Percentiles rank a stretch among this genome's conserved stretches.
Conservation (phyloP, 768 basidiomycete genomes). For the Porphyrellus cyaneotinctus region DNA sequence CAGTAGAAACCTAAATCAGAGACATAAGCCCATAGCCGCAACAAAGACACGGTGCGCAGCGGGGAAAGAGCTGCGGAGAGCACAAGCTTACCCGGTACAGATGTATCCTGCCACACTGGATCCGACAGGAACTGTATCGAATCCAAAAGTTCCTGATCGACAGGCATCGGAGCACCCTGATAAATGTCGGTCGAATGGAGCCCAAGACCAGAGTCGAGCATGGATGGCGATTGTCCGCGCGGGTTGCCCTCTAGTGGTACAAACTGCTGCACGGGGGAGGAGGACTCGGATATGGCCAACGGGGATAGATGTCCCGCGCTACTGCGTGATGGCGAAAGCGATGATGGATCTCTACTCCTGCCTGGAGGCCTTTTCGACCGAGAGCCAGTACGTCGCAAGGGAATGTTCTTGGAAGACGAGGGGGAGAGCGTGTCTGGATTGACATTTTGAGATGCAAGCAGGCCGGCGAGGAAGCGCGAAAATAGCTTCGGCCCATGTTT, state of each 20-base stretch:
- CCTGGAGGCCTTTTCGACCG: conserved; percentile 8
- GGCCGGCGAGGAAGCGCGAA: conserved; percentile 69
- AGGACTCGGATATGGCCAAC: conserved; percentile 35
- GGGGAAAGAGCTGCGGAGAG: no score
- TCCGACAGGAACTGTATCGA: conserved; percentile 58
- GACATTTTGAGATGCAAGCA: conserved; percentile 58
- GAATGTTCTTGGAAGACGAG: conserved; percentile 16
- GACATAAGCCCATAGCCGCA: background rate
- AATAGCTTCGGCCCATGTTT: conserved; percentile 79
- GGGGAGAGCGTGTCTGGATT: conserved; percentile 13
- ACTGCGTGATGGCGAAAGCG: conserved; percentile 5
- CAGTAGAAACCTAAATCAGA: conserved; percentile 33
- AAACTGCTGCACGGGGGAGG: conserved; percentile 31
- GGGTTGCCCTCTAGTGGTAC: conserved; percentile 39
- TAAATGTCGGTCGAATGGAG: conserved; percentile 39
- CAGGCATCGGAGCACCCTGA: conserved; percentile 44
- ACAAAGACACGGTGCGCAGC: background rate
- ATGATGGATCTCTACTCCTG: conserved; percentile 13
- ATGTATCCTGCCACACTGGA: conserved; percentile 53
- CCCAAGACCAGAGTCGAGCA: conserved; percentile 5
- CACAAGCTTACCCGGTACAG: conserved; percentile 46
- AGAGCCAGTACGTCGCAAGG: conserved; percentile 16
- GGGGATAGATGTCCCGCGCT: conserved; percentile 23
- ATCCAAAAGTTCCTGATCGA: conserved; percentile 57
- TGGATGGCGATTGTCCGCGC: conserved; percentile 9